Evolutionary conservation across 352 stramenopile genomes (phyloP), one percentile per base, ranked within the genome.

Genomic region (Pythium dissotocum): DNA sequence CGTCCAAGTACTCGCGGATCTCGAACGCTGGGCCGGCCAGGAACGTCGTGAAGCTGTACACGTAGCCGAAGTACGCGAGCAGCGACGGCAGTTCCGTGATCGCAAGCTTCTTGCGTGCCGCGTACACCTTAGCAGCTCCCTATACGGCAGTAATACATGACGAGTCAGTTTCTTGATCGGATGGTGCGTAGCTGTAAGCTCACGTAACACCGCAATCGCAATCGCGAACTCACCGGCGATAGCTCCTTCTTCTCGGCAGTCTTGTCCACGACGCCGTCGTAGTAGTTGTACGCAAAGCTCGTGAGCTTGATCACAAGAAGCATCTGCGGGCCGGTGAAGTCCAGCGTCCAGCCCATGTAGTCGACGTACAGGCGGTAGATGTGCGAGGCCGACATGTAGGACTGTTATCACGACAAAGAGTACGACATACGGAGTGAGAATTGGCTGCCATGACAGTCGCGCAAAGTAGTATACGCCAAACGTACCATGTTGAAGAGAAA

Each of bases 221-320:
- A 24, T 24, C 21, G 24, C 24, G 21, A 28, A 48, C 55, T 79
- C 44, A 32, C 28, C 33, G 65, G 52, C 33, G 65, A 67, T 46
- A 61, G 32, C 32, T 72, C 73, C 59, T 78, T 79, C 33, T 67
- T 76, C 56, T 79, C 60, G 30, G 69, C 65, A 2, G 79, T 76
- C 78, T 89, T 80, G 65, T 83, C 77, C 16, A 93, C 79, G 0
- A 88, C 87, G 52, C 95, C 95, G 70, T 99, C 97, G 73, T 97
- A 97, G 65, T 98, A 90, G 75, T 99, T 99, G 85, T 94, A 99
- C n/a, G 93, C 96, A 70, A 99, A 97, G 76, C 94, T 97, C 63
- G 97, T 99, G 38, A 99, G 85, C 76, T 99, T 99, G 80, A 99
- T 98, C 35, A 97, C 93, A 28, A 99, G 79, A 56, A 98, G 80